phyloP scores from a whole-genome alignment of 352 stramenopile species.

The Achlya hypogyna region DNA sequence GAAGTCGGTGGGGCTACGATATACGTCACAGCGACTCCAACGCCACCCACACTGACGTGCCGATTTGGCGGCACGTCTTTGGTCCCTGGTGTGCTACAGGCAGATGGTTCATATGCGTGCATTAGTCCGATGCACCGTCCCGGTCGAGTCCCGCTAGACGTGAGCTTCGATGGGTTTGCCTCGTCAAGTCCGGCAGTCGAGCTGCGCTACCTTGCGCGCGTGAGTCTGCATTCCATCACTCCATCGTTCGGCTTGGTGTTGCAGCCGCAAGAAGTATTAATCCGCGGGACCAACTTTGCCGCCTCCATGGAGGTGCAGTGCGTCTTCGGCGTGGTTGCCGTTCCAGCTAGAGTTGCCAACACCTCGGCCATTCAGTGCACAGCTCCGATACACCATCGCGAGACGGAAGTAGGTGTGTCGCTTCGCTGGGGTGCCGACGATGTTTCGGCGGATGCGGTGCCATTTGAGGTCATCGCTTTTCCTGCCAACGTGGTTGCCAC shows the following conservation, averaged over 20 bases:
- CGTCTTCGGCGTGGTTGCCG: background rate
- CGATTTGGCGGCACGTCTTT: background rate
- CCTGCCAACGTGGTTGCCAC: background rate
- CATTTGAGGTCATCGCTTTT: background rate
- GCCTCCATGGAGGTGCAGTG: background rate
- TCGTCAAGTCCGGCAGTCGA: background rate
- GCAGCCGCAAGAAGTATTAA: background rate
- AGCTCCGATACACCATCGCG: background rate
- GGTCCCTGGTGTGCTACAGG: background rate
- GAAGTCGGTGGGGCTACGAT: conserved; percentile 4
- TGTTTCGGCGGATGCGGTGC: background rate
- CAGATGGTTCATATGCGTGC: background rate
- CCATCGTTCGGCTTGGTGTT: background rate
- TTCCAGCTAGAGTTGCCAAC: background rate
- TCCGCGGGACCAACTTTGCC: conserved; percentile 15
- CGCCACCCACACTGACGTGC: background rate
- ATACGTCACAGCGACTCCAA: background rate
- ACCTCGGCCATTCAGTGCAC: background rate
- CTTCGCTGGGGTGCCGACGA: conserved; percentile 2
- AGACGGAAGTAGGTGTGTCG: background rate
- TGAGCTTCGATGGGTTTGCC: background rate
- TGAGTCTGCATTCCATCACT: conserved; percentile 1
- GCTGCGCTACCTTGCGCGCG: background rate
- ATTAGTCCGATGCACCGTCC: background rate
- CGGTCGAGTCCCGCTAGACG: background rate